Evolutionary conservation across 2,329 filamentous ascomycete species (phyloP), one percentile per base, ranked within the genome.

Genomic region (Cryoendolithus antarcticus): DNA sequence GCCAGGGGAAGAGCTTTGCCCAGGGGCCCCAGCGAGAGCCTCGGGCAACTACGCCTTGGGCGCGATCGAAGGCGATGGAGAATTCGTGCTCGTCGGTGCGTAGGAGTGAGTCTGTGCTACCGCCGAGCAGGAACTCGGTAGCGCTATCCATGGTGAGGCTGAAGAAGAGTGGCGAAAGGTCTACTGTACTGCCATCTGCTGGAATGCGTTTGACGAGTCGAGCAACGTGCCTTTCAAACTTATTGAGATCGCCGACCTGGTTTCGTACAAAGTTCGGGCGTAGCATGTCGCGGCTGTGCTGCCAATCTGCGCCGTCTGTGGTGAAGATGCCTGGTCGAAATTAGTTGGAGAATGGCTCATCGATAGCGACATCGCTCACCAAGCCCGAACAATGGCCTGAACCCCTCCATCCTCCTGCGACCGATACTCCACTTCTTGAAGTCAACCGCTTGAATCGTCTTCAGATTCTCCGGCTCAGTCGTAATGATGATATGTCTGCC

Each of bases 81-180:
- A 63, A 62, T 9, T 48, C 49, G n/a, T 49, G 47, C 6, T 41
- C 41, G 37, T 44, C 50, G 27, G 30, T 34, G 9, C 45, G 50
- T 8, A 42, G 49, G 6, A 58, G 48, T 2, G 54, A 54, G 9
- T 54, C 44, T 3, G 55, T 56, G 4, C 52, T 57, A 34, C 74
- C 63, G 5, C 80, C 79, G 34, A 83, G 77, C 4, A 84, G 60
- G 46, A 83, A 80, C 33, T 79, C 75, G 0, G 77, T 82, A 0
- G 77, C 75, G 0, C 74, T 72, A 44, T 83, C 78, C 11, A 83
- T 65, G 0, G 77, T 80, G 51, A 81, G 66, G 38, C 70, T 67
- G 51, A 81, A 81, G 51, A 82, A 77, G 6, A 80, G 58, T 8
- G 71, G 67, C 48, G 75, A 72, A 21, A 82, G 60, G 47, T 82